Percentiles rank a stretch among this genome's conserved stretches.
Evolutionary conservation across 2,329 filamentous ascomycete genomes (phyloP).

Genomic region (Talaromyces marneffei): DNA sequence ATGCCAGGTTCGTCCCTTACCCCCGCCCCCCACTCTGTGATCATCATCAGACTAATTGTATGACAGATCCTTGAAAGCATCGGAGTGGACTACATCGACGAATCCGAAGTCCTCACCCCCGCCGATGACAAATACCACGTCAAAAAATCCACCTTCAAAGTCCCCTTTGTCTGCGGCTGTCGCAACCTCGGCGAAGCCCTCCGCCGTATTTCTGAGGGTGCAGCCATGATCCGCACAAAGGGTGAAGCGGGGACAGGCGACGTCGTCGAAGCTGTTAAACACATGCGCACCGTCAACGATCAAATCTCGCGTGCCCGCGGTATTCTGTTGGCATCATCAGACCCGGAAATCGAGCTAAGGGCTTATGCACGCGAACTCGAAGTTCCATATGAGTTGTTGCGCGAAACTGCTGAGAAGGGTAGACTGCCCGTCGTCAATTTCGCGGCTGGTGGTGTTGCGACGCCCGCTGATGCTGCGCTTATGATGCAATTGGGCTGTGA

Average conservation of each 20-base stretch:
- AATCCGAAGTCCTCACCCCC: slow-evolving; percentile 94
- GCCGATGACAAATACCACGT: slow-evolving; percentile 89
- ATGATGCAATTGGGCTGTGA: slow-evolving; percentile 99
- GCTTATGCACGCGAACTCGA: slow-evolving; percentile 76
- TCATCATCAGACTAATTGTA: background rate
- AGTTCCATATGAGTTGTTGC: slow-evolving; percentile 70
- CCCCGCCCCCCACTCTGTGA: background rate
- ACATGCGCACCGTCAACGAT: slow-evolving; percentile 84
- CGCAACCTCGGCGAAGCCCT: slow-evolving; percentile 90
- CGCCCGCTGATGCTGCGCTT: slow-evolving; percentile 89
- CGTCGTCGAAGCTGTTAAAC: slow-evolving; percentile 90
- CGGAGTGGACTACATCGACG: slow-evolving; percentile 96
- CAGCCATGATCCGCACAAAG: slow-evolving; percentile 98
- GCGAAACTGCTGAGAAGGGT: slow-evolving; percentile 79
- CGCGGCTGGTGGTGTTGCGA: slow-evolving; percentile 98
- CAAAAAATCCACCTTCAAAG: slow-evolving; percentile 74
- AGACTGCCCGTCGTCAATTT: slow-evolving; percentile 95
- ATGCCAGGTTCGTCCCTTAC: slow-evolving; percentile 59
- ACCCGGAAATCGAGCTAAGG: slow-evolving; percentile 65
- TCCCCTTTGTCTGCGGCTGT: slow-evolving; percentile 95
- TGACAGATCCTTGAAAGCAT: slow-evolving; percentile 88
- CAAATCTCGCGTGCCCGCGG: slow-evolving; percentile 69
- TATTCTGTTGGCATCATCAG: slow-evolving; percentile 42
- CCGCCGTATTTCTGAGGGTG: slow-evolving; percentile 82
- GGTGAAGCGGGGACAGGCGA: slow-evolving; percentile 96